Conservation (phyloP, 2,329 filamentous ascomycete species). For the Fusarium nurragi region DNA sequence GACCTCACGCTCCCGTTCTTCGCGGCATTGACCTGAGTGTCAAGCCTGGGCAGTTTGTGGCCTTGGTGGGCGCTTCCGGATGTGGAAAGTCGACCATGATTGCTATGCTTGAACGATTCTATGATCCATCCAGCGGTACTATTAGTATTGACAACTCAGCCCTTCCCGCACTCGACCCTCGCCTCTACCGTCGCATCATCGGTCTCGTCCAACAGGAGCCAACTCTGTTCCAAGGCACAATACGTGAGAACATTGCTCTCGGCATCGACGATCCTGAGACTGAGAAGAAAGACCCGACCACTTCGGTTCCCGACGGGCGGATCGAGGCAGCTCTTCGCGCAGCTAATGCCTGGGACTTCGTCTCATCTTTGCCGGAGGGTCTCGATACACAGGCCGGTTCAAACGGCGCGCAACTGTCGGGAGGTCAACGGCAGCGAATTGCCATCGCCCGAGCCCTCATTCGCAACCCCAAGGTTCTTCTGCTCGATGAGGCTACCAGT, state of each 20-base stretch:
- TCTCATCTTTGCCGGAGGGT: constrained; percentile 52
- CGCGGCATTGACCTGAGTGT: constrained; percentile 52
- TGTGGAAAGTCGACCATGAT: constrained; percentile 71
- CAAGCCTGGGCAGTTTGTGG: constrained; percentile 60
- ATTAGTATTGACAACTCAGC: constrained; percentile 59
- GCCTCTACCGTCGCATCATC: constrained; percentile 62
- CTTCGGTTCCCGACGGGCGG: constrained; percentile 40
- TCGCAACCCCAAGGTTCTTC: constrained; percentile 39
- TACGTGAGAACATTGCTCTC: constrained; percentile 80
- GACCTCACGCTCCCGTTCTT: constrained; percentile 53
- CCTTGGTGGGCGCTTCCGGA: constrained; percentile 62
- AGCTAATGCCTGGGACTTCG: constrained; percentile 62
- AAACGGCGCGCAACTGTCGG: constrained; percentile 71
- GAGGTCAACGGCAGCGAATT: constrained; percentile 73
- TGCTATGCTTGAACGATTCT: constrained; percentile 59
- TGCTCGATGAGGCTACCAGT: constrained; percentile 43
- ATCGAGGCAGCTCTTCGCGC: constrained; percentile 58
- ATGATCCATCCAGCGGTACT: constrained; percentile 55
- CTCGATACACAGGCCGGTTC: constrained; percentile 70
- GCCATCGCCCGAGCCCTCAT: constrained; percentile 73
- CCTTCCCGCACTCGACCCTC: constrained; percentile 54
- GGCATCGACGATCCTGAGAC: constrained; percentile 36
- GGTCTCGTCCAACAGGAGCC: constrained; percentile 68
- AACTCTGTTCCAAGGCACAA: constrained; percentile 79
- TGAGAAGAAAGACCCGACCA: constrained; percentile 3